A percentile compares a stretch with the other conserved stretches of the same genome.
Conservation (phyloP, 192 early-diverging fungal genomes). For the Coemansia sp. region DNA sequence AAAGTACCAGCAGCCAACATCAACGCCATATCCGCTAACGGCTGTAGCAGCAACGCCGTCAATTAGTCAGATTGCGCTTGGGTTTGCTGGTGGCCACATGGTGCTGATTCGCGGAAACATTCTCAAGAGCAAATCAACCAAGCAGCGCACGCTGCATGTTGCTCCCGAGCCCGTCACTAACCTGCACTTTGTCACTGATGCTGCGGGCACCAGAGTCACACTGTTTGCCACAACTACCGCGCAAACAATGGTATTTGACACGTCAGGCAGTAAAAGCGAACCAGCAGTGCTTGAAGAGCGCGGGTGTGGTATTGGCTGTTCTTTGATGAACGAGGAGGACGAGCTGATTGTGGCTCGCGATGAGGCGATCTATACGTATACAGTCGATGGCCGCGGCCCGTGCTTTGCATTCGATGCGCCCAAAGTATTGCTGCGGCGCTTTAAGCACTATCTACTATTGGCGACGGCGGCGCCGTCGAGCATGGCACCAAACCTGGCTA, state of each 20-base stretch:
- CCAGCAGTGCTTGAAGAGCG: slow-evolving; percentile 73
- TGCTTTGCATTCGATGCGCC: slow-evolving; percentile 86
- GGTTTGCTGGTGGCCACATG: slow-evolving; percentile 89
- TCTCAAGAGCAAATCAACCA: slow-evolving; percentile 71
- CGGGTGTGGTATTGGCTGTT: slow-evolving; percentile 74
- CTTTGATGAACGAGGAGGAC: slow-evolving; percentile 73
- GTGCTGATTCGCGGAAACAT: slow-evolving; percentile 82
- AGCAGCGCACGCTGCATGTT: slow-evolving; percentile 79
- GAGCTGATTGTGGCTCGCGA: slow-evolving; percentile 86
- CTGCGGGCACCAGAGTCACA: slow-evolving; percentile 19
- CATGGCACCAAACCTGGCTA: slow-evolving; percentile 21
- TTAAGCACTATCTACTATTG: slow-evolving; percentile 42
- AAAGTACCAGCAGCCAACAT: slow-evolving; percentile 34
- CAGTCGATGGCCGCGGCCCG: slow-evolving; percentile 83
- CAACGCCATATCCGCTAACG: slow-evolving; percentile 50
- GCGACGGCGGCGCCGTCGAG: slow-evolving; percentile 33
- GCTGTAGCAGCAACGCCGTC: slow-evolving; percentile 57
- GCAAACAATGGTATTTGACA: slow-evolving; percentile 49
- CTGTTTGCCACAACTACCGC: slow-evolving; percentile 41
- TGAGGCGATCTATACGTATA: slow-evolving; percentile 92
- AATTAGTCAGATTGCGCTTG: slow-evolving; percentile 85
- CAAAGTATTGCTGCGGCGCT: slow-evolving; percentile 31
- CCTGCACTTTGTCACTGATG: slow-evolving; percentile 39
- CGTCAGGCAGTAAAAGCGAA: slow-evolving; percentile 32
- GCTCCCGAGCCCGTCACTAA: slow-evolving; percentile 85